These are phyloP conservation scores for Clitoria ternatea DNA, from an alignment of 306 rosid species.

Conservation along the genomic window DNA sequence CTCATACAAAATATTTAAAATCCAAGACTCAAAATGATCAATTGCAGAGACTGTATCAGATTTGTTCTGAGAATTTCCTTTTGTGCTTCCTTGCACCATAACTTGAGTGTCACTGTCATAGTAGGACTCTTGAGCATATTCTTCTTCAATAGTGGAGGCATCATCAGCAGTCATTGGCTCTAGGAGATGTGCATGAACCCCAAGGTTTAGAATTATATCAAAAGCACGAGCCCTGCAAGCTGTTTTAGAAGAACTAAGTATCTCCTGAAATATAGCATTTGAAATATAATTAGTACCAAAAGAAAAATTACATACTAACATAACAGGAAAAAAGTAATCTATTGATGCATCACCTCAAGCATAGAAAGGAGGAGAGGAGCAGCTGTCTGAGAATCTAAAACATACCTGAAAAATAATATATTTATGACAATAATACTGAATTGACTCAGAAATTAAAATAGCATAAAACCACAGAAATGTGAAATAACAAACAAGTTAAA, in stretches of 20 bases:
- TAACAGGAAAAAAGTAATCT: background rate
- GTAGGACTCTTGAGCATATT: slow-evolving; percentile 75
- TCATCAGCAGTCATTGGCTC: slow-evolving; percentile 71
- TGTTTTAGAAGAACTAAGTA: slow-evolving; percentile 78
- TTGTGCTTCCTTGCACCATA: slow-evolving; percentile 51
- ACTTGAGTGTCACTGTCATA: slow-evolving; percentile 67
- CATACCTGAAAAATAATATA: slow-evolving; percentile 68
- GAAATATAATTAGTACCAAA: slow-evolving; percentile 24
- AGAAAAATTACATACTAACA: background rate
- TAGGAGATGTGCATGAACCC: slow-evolving; percentile 96
- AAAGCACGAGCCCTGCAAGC: slow-evolving; percentile 90
- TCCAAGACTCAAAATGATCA: slow-evolving; percentile 79
- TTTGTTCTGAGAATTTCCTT: slow-evolving; percentile 47
- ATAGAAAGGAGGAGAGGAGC: slow-evolving; percentile 97
- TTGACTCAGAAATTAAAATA: slow-evolving; percentile 7
- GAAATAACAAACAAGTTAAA: slow-evolving; percentile 25
- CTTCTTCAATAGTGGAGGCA: slow-evolving; percentile 78
- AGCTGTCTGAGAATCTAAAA: slow-evolving; percentile 80
- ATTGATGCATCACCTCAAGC: slow-evolving; percentile 76
- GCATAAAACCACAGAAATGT: slow-evolving; percentile 16
- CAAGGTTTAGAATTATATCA: slow-evolving; percentile 95
- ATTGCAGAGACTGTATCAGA: slow-evolving; percentile 56
- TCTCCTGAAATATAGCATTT: slow-evolving; percentile 60
- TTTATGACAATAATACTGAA: slow-evolving; percentile 18
- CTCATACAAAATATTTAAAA: slow-evolving; percentile 82